Percentiles rank a stretch among this genome's conserved stretches.
Evolutionary conservation across 2,329 filamentous ascomycete species (phyloP).

Genomic region (Colletotrichum phormii): DNA sequence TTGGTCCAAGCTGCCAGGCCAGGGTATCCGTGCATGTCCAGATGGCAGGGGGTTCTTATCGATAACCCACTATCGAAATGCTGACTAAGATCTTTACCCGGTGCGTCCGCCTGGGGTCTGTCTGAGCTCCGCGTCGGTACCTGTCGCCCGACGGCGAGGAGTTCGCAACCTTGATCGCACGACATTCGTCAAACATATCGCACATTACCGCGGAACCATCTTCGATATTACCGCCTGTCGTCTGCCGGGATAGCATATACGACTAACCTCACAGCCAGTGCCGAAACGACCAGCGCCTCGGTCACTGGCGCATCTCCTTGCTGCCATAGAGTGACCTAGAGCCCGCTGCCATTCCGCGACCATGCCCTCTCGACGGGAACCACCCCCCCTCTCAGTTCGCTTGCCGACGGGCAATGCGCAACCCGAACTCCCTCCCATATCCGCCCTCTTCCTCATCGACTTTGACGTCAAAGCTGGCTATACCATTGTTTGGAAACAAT

Average conservation of each 20-base stretch:
- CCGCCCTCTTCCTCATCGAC: slow-evolving; percentile 87
- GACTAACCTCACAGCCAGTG: background rate
- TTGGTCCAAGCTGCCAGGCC: background rate
- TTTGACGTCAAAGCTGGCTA: slow-evolving; percentile 95
- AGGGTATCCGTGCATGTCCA: background rate
- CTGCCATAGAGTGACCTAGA: slow-evolving; percentile 25
- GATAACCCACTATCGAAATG: slow-evolving; percentile 6
- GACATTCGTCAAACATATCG: slow-evolving; percentile 23
- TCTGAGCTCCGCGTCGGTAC: slow-evolving; percentile 24
- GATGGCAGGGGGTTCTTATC: slow-evolving; percentile 13
- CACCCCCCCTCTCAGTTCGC: slow-evolving; percentile 53
- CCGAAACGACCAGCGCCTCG: background rate
- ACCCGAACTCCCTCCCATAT: slow-evolving; percentile 70
- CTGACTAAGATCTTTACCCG: slow-evolving; percentile 27
- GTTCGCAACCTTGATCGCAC: slow-evolving; percentile 35
- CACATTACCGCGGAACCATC: background rate
- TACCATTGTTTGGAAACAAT: slow-evolving; percentile 89
- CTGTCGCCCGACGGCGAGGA: slow-evolving; percentile 23
- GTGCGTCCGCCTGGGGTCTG: slow-evolving; percentile 11
- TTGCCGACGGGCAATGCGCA: slow-evolving; percentile 46
- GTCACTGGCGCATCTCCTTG: slow-evolving; percentile 4
- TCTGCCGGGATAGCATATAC: background rate
- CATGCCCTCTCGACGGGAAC: slow-evolving; percentile 51
- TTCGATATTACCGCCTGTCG: background rate
- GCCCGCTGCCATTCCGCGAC: slow-evolving; percentile 17